A percentile compares a stretch with the other conserved stretches of the same genome.
These are phyloP conservation scores for Hypoxylon lenormandii DNA, from an alignment of 495 filamentous ascomycete genomes.

Conservation along the genomic window DNA sequence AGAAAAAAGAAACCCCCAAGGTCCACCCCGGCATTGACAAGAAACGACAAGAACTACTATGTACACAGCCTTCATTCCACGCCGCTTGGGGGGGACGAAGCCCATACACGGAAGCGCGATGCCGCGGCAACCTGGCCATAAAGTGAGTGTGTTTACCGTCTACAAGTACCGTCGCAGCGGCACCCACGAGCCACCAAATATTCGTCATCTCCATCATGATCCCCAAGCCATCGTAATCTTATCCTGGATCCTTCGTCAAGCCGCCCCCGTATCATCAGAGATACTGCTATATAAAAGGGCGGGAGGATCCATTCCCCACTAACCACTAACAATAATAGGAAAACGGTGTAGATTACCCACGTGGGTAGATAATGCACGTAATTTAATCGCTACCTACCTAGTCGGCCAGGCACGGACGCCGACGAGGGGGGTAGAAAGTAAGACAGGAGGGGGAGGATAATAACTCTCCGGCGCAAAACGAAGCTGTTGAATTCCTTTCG, in stretches of 20 bases:
- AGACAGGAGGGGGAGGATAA: not conserved
- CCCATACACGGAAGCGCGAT: not conserved
- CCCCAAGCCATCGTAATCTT: too few relatives aligned
- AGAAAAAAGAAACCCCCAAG: too few relatives aligned
- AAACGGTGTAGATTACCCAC: constrained; percentile 16
- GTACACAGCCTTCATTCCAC: too few relatives aligned
- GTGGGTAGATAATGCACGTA: constrained; percentile 32
- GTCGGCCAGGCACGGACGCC: constrained; percentile 39
- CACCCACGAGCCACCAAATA: not conserved
- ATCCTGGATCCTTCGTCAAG: not conserved
- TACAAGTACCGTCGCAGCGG: not conserved
- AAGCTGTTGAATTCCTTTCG: not conserved
- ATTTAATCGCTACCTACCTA: constrained; percentile 2
- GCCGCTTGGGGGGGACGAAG: not conserved
- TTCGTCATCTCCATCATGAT: too few relatives aligned
- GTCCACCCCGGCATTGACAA: too few relatives aligned
- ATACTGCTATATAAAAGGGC: too few relatives aligned
- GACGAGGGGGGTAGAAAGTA: constrained; percentile 4
- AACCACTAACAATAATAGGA: constrained; percentile 9
- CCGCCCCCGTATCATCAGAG: not conserved
- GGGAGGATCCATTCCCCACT: not conserved
- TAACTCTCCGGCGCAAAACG: constrained; percentile 34
- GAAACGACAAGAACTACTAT: too few relatives aligned
- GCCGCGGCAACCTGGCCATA: not conserved
- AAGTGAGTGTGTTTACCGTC: not conserved